Evolutionary conservation across 768 basidiomycete genomes (phyloP), one percentile per base, ranked within the genome.

Genomic region (Suillus paluster): DNA sequence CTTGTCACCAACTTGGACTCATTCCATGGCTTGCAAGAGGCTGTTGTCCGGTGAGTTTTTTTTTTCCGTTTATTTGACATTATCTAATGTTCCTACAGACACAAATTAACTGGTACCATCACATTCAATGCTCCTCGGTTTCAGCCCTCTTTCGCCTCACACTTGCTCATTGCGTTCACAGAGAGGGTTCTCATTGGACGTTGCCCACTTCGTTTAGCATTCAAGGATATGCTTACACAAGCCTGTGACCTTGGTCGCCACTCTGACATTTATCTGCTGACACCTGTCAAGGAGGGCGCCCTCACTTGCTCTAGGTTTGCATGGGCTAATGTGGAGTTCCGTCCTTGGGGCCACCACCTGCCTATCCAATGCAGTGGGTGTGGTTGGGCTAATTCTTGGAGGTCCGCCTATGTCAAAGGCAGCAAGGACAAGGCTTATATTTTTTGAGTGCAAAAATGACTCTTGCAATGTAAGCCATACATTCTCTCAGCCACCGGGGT

Each of bases 311-410:
- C 21, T n/a, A 44, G 44, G 38, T 60, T 34, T 52, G 30, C 25
- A 34, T 60, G 38, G 59, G 33, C n/a, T 27, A 21, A 60, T 23
- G 2, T n/a, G n/a, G 30, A 56, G 21, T 3, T 30, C 27, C 21
- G 4, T 21, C 53, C 53, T 41, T 57, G 54, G 60, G 54, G 60
- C 5, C 6, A 56, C 17, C 10, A 3, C 41, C n/a, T 56, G 6
- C 53, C 60, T 27, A 25, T 56, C 17, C 53, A 61, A 25, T 61
- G 60, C 15, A 38, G 50, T 39, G 30, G 36, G 14, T 61, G 60
- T 41, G 27, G 27, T 25, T 25, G 45, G 45, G 23, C 23, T 23
- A 23, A 46, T 46, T 46, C 45, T 15, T 46, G 23, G 45, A 46
- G 45, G 45, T 48, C 46, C 1, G 8, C 46, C 25, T 48, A 25